Evolutionary conservation across 208 protist species (phyloP), one percentile per base, ranked within the genome.

Genomic region (Crithidia brevicula): DNA sequence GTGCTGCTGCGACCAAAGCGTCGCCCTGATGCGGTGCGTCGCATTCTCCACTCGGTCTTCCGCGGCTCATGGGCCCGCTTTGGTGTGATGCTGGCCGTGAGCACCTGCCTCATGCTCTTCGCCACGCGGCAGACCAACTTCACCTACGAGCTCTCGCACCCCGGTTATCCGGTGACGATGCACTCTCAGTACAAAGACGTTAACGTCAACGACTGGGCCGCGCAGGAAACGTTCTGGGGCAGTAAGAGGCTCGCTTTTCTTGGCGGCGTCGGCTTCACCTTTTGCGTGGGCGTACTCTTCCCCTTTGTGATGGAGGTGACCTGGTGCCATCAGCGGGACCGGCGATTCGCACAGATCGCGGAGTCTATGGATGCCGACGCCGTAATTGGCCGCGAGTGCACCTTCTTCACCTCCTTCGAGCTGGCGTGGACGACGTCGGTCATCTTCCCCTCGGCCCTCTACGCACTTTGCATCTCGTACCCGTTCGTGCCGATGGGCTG

Each of bases 101-200:
- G 77, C 72, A 74, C 65, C 3, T 43, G 78, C 18, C 40, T 89
- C 28, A 82, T 92, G 82, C 80, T 90, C 6, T 84, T 77, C 53
- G 83, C 57, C 13, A 90, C 85, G n/a, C 78, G 83, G 15, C 85
- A 94, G 65, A 91, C 83, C 11, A 90, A 92, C 69, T 88, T 85
- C 49, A 75, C 74, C 25, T 86, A 81, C 33, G 85, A 91, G 72
- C 33, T 67, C 67, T 73, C 40, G 16, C 78, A 86, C 65, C 28
- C 52, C 9, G 54, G 82, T 36, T 90, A 89, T 56, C 81, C 88
- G 8, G 73, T 79, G 43, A 88, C 59, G 28, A 76, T 72, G 43
- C 10, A 66, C 11, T 84, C 81, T 34, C 67, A 71, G 36, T 13
- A 49, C 25, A 61, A 72, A 38, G 31, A 85, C 20, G 81, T 88